Evolutionary conservation across 192 early-diverging fungal species (phyloP), one percentile per base, ranked within the genome.

Genomic region (Entomortierella parvispora): DNA sequence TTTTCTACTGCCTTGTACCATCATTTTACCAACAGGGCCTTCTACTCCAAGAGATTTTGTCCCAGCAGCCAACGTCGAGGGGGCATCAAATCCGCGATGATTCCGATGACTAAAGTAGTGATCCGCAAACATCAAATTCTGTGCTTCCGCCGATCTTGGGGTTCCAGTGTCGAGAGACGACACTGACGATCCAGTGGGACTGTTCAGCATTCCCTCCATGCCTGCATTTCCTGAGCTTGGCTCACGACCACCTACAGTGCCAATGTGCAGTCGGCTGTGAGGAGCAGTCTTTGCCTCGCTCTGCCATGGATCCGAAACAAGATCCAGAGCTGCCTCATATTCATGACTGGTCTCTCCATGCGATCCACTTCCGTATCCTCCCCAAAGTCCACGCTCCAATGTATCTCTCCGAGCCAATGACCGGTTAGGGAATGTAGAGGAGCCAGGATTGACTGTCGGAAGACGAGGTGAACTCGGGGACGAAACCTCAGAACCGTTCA

Each of bases 81-180:
- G 62, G 1, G 70, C 29, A 0, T 72, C 70, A 59, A 65, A 72
- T 33, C 55, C 62, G 44, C 62, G 60, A 22, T 71, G 61, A 12
- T 47, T 45, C 17, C 59, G 68, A 18, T 55, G 31, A 31, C 70
- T 72, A 23, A 72, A 72, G 23, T 72, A 72, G 43, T 72, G 70
- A 15, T 72, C 70, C 26, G 70, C 70, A 72, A 72, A 72, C 25
- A 59, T 62, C 10, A 57, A n/a, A n/a, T n/a, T n/a, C n/a, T n/a
- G 51, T 0, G 70, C 70, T 29, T 72, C 70, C 0, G 58, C 56
- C 8, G 62, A 46, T n/a, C 54, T 31, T 3, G 69, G 48, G 2
- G 60, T 65, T 10, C 62, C 56, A 6, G 62, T 49, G 33, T 62
- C 65, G 43, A 62, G 22, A 5, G 37, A 40, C 37, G 37, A 40